phyloP scores from a whole-genome alignment of 257 asterid species.

The Forsythia viridissima region DNA sequence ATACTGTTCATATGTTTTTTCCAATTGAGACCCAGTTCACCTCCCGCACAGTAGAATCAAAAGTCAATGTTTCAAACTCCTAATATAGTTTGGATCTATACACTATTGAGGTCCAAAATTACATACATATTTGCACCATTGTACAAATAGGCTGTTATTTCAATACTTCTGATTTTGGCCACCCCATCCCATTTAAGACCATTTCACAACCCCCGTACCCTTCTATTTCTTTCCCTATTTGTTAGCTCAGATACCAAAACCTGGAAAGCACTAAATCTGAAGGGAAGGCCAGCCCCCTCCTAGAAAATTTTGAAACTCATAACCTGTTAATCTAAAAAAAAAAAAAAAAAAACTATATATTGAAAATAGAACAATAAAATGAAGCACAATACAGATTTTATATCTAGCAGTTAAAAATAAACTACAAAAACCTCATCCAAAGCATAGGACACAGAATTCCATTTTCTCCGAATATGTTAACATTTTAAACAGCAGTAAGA shows the following conservation, averaged over 20 bases:
- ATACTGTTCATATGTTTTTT: not conserved
- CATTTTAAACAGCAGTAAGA: slow-evolving; percentile 14
- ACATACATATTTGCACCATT: not conserved
- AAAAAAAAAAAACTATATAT: not conserved
- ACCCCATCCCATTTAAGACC: not conserved
- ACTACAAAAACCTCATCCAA: not conserved
- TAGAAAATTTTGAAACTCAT: not conserved
- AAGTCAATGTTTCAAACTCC: not conserved
- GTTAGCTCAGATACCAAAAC: not conserved
- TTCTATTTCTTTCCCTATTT: not conserved
- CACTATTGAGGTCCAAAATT: not conserved
- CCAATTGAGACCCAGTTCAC: not conserved
- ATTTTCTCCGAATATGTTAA: not conserved
- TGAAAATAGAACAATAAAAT: slow-evolving; percentile 1
- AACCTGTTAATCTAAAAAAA: slow-evolving; percentile 5
- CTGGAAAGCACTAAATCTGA: not conserved
- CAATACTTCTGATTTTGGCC: not conserved
- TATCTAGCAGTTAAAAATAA: not conserved
- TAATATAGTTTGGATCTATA: not conserved
- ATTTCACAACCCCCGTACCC: not conserved
- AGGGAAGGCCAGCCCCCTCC: not conserved
- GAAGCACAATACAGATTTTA: not conserved
- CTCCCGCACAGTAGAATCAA: not conserved
- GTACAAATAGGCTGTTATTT: not conserved
- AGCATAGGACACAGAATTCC: slow-evolving; percentile 6